Evolutionary conservation across 2,329 filamentous ascomycete species (phyloP).

Genomic region (Hypoxylon sp.): DNA sequence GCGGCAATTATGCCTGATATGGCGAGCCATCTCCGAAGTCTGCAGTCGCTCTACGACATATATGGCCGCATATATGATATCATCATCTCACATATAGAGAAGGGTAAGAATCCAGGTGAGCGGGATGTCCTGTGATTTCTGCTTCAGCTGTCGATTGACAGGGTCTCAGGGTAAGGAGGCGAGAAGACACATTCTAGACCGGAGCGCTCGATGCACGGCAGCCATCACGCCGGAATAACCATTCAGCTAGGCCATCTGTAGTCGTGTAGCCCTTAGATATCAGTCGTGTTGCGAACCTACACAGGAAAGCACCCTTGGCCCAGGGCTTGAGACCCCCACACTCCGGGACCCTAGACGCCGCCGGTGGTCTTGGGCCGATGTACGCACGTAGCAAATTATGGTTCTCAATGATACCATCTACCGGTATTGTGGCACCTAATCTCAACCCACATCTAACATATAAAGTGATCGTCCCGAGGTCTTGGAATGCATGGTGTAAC

Average conservation of each 20-base stretch:
- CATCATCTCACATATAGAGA: not conserved
- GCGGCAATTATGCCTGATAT: constrained; percentile 4
- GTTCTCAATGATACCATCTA: constrained; percentile 38
- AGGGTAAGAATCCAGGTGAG: not conserved
- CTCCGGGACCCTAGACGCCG: constrained; percentile 3
- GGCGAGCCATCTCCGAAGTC: constrained; percentile 24
- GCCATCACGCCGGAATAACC: not conserved
- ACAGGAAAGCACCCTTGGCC: not conserved
- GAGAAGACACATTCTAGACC: constrained; percentile 1
- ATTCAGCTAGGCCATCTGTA: not conserved
- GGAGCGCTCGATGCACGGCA: not conserved
- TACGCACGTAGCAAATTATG: constrained; percentile 28
- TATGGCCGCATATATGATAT: not conserved
- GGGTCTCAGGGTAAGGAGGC: not conserved
- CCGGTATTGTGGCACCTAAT: constrained; percentile 2
- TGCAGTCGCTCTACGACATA: not conserved
- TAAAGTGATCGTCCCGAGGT: constrained; percentile 10
- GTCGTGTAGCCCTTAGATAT: not conserved
- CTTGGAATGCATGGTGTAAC: not conserved
- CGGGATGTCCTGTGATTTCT: not conserved
- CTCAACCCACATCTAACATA: constrained; percentile 11
- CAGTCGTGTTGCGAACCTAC: not conserved
- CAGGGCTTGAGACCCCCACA: constrained; percentile 26
- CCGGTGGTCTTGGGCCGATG: constrained; percentile 1
- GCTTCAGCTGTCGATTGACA: not conserved